These are phyloP conservation scores for Apiospora arundinis DNA, from an alignment of 2,329 filamentous ascomycete genomes.

Conservation along the genomic window DNA sequence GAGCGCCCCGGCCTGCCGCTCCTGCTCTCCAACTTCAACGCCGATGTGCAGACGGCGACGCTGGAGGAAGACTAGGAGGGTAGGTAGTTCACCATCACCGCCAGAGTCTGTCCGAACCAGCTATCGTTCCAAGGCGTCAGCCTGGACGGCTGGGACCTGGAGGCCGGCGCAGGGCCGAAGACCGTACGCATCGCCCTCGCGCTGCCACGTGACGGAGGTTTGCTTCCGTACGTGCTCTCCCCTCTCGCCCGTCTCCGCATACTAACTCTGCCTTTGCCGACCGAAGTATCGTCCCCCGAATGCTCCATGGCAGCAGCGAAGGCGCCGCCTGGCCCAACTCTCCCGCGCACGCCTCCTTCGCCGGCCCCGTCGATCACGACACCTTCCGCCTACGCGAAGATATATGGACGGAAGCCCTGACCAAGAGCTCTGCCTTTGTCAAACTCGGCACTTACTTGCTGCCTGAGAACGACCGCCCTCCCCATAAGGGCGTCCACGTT, in stretches of 20 bases:
- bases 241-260: not conserved
- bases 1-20: not conserved
- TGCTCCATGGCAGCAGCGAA: not conserved
- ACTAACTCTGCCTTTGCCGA: not conserved
- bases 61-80: slow-evolving; percentile 8
- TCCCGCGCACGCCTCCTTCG: not conserved
- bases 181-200: slow-evolving; percentile 2
- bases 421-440: not conserved
- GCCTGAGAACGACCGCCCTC: not conserved
- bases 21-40: slow-evolving; percentile 4
- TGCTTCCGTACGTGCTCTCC: not conserved
- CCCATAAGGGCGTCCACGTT: not conserved
- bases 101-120: not conserved
- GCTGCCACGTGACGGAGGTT: not conserved
- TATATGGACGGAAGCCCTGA: not conserved
- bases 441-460: not conserved
- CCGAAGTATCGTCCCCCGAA: not conserved
- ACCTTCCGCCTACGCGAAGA: not conserved
- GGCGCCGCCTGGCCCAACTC: not conserved
- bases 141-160: not conserved
- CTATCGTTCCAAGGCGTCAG: not conserved
- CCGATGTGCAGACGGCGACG: not conserved
- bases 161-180: not conserved
- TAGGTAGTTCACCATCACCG: slow-evolving; percentile 3
- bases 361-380: not conserved